Evolutionary conservation across 2,329 filamentous ascomycete species (phyloP).

Genomic region (Xylaria arbuscula): DNA sequence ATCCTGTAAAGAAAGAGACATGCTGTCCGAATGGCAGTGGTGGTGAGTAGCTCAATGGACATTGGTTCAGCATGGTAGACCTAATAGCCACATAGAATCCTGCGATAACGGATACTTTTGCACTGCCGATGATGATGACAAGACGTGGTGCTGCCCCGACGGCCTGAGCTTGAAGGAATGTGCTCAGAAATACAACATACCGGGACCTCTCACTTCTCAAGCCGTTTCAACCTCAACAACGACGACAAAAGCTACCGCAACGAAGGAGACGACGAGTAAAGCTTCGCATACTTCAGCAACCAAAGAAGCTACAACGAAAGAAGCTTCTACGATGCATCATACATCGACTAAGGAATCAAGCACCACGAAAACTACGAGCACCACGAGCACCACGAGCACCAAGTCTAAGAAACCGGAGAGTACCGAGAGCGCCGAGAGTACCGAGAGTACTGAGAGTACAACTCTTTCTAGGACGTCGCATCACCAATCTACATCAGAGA

Average conservation of each 20-base stretch:
- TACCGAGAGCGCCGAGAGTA: background rate
- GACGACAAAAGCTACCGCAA: slow-evolving; percentile 31
- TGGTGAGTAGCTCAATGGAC: slow-evolving; percentile 57
- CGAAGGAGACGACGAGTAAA: slow-evolving; percentile 26
- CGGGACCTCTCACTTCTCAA: slow-evolving; percentile 61
- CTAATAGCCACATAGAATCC: slow-evolving; percentile 59
- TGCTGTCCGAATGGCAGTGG: slow-evolving; percentile 69
- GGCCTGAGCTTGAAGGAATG: slow-evolving; percentile 65
- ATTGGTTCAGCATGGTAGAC: slow-evolving; percentile 20
- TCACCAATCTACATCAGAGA: slow-evolving; percentile 14
- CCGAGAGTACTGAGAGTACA: slow-evolving; percentile 13
- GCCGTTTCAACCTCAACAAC: slow-evolving; percentile 50
- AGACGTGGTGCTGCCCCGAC: slow-evolving; percentile 72
- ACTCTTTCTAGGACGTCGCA: slow-evolving; percentile 11
- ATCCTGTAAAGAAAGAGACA: slow-evolving; percentile 61
- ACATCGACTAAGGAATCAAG: background rate
- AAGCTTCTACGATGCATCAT: slow-evolving; percentile 5
- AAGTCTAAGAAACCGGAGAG: slow-evolving; percentile 22
- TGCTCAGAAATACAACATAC: slow-evolving; percentile 61
- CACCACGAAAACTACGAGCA: no score
- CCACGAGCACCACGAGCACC: slow-evolving; percentile 11
- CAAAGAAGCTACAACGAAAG: background rate
- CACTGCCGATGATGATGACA: slow-evolving; percentile 61
- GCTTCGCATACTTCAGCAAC: slow-evolving; percentile 10
- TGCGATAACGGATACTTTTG: slow-evolving; percentile 73